Percentiles rank a stretch among this genome's conserved stretches.
Conservation (phyloP, 2,329 filamentous ascomycete genomes). For the Ceratocystis smalleyi region DNA sequence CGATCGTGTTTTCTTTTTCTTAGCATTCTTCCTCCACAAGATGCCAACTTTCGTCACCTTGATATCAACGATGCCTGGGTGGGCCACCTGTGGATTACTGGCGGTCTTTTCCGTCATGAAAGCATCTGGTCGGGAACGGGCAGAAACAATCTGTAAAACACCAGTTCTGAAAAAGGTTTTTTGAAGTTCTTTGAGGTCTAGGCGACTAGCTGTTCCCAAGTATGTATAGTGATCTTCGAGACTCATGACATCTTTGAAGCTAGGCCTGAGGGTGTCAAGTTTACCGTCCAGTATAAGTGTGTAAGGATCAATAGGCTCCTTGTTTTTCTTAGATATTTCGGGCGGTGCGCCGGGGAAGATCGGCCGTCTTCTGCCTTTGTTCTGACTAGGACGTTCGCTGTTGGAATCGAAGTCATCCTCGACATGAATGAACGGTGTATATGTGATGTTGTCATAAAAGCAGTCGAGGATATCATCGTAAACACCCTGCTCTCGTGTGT, state of each 20-base stretch:
- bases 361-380: constrained; percentile 58
- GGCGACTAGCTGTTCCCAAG: constrained; percentile 54
- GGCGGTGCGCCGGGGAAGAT: constrained; percentile 42
- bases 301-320: constrained; percentile 89
- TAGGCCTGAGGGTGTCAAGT: constrained; percentile 66
- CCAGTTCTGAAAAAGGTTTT: constrained; percentile 83
- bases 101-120: constrained; percentile 82
- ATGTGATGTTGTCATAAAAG: constrained; percentile 97
- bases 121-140: constrained; percentile 80
- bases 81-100: constrained; percentile 69
- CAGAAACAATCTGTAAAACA: constrained; percentile 86
- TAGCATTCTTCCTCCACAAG: constrained; percentile 83
- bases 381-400: constrained; percentile 53
- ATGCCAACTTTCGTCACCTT: constrained; percentile 93
- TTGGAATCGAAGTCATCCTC: constrained; percentile 79
- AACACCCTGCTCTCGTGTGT: constrained; percentile 82
- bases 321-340: constrained; percentile 44
- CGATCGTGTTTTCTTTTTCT: constrained; percentile 85
- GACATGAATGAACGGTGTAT: constrained; percentile 95
- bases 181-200: constrained; percentile 71
- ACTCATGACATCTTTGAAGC: constrained; percentile 79
- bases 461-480: constrained; percentile 85
- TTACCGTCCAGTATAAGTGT: constrained; percentile 83
- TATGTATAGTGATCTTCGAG: constrained; percentile 87
- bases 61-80: constrained; percentile 89